These are phyloP conservation scores for Hebeloma cylindrosporum DNA, from an alignment of 768 basidiomycete genomes.

Conservation along the genomic window DNA sequence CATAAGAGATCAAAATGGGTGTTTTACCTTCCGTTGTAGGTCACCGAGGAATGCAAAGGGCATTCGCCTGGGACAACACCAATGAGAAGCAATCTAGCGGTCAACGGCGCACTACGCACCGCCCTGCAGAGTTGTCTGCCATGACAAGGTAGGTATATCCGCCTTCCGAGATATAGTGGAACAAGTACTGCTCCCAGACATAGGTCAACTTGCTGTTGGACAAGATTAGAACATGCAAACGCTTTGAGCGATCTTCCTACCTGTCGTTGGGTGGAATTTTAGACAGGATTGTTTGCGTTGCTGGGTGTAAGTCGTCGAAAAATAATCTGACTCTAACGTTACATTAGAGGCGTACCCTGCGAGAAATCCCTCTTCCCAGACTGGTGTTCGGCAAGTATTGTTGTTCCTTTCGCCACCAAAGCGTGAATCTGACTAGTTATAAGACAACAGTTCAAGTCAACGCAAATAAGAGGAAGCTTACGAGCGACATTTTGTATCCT, in stretches of 20 bases:
- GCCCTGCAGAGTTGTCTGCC: constrained; percentile 89
- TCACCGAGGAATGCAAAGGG: constrained; percentile 93
- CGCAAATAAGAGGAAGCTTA: not conserved
- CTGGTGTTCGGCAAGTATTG: constrained; percentile 86
- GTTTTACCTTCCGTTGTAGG: constrained; percentile 69
- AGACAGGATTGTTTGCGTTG: constrained; percentile 84
- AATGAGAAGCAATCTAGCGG: constrained; percentile 5
- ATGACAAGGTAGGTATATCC: constrained; percentile 90
- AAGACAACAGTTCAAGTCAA: not conserved
- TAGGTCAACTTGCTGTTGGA: constrained; percentile 71
- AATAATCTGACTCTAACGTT: not conserved
- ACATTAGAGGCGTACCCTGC: constrained; percentile 55
- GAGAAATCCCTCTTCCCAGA: constrained; percentile 84
- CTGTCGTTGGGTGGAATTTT: constrained; percentile 93
- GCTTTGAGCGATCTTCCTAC: constrained; percentile 30
- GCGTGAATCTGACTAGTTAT: constrained; percentile 65
- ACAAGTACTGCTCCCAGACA: constrained; percentile 91
- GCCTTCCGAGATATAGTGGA: constrained; percentile 90
- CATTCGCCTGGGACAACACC: constrained; percentile 58
- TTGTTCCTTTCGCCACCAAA: constrained; percentile 73
- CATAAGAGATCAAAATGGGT: constrained; percentile 4
- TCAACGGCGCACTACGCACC: constrained; percentile 47
- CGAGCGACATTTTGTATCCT: constrained; percentile 11
- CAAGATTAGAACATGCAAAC: constrained; percentile 5
- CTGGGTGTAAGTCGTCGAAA: constrained; percentile 35